phyloP scores from a whole-genome alignment of 139 green algal genomes.

The Chlorella sp. region DNA sequence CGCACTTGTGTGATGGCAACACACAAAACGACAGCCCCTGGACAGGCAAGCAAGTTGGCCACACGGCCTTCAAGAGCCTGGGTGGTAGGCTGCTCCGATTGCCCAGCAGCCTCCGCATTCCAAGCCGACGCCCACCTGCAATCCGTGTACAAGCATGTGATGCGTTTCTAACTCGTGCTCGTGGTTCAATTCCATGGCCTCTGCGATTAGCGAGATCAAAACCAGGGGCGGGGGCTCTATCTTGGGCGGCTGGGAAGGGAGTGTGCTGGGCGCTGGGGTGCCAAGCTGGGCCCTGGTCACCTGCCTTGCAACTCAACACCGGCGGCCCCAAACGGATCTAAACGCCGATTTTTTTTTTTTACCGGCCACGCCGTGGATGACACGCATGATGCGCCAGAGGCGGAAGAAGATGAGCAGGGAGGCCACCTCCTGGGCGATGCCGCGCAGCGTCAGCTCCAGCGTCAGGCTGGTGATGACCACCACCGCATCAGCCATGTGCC shows the following conservation, averaged over 20 bases:
- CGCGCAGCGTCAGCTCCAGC: conserved; percentile 32
- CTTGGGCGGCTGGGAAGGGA: too few relatives aligned
- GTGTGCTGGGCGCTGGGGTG: too few relatives aligned
- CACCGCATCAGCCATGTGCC: conserved; percentile 33
- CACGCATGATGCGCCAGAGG: conserved; percentile 31
- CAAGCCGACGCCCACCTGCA: not conserved
- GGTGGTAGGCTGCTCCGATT: not conserved
- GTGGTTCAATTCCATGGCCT: conserved; percentile 16
- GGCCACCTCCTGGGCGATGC: conserved; percentile 25
- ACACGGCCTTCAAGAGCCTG: not conserved
- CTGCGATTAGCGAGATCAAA: not conserved
- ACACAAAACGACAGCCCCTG: too few relatives aligned
- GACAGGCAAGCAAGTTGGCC: too few relatives aligned
- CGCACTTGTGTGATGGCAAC: too few relatives aligned
- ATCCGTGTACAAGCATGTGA: conserved; percentile 24
- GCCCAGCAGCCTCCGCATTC: too few relatives aligned
- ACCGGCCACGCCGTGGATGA: conserved; percentile 34
- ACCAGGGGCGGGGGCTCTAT: too few relatives aligned
- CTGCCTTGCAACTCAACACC: too few relatives aligned
- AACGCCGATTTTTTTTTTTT: too few relatives aligned
- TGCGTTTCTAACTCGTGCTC: conserved; percentile 2
- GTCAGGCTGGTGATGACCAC: conserved; percentile 22
- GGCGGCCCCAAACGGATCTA: too few relatives aligned
- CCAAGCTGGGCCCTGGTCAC: too few relatives aligned
- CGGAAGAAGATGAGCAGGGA: conserved; percentile 45